phyloP scores from a whole-genome alignment of 148 eudicot genomes.

The Suaeda aralocaspica region DNA sequence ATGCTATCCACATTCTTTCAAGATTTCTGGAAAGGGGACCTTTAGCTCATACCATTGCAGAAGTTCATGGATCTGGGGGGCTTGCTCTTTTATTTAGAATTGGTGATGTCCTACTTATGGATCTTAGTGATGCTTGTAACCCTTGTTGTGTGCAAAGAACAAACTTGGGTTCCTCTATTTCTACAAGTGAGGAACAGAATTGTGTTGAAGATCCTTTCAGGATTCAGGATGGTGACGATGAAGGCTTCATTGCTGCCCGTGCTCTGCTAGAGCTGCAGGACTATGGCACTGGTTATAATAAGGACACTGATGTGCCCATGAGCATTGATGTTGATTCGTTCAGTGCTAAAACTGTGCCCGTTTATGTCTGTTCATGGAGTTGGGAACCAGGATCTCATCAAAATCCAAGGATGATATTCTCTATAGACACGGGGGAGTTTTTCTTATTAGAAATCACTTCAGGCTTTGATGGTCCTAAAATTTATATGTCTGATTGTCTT shows the following conservation, averaged over 20 bases:
- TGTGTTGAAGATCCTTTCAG: constrained; percentile 49
- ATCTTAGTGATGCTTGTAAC: constrained; percentile 69
- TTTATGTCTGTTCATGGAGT: constrained; percentile 79
- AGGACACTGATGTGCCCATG: constrained; percentile 92
- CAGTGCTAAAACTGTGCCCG: constrained; percentile 39
- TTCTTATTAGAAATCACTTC: constrained; percentile 55
- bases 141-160: constrained; percentile 66
- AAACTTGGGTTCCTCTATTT: constrained; percentile 45
- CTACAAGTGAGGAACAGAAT: constrained; percentile 52
- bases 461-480: constrained; percentile 49
- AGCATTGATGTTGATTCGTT: constrained; percentile 55
- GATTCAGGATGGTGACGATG: constrained; percentile 80
- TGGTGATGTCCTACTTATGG: constrained; percentile 78
- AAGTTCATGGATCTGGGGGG: constrained; percentile 76
- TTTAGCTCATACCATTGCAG: constrained; percentile 68
- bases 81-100: constrained; percentile 78
- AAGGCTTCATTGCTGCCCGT: constrained; percentile 91
- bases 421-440: constrained; percentile 76
- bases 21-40: constrained; percentile 73
- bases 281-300: constrained; percentile 42
- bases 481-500: constrained; percentile 69
- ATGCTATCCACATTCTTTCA: constrained; percentile 54
- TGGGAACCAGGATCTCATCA: constrained; percentile 66
- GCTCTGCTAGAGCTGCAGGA: constrained; percentile 85
- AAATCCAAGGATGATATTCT: constrained; percentile 64